Conservation (phyloP, 371 early-diverging fungal species). For the Circinella minor region DNA sequence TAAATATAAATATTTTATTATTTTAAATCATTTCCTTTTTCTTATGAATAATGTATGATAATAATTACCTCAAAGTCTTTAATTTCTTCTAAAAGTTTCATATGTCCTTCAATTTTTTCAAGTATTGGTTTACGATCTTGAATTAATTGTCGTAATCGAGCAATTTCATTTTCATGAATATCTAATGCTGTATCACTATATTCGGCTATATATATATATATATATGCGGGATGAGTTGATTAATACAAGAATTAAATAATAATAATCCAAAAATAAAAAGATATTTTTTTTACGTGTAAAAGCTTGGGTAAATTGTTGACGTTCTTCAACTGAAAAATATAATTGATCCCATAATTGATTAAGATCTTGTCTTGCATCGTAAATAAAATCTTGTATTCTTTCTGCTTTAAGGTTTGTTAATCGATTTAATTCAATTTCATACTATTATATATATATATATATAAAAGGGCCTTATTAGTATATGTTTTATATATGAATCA, state of each 20-base stretch:
- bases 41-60: neutral
- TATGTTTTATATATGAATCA: neutral
- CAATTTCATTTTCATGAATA: slow-evolving; percentile 44
- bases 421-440: slow-evolving; percentile 34
- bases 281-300: slow-evolving; percentile 23
- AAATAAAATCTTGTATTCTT: slow-evolving; percentile 44
- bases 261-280: no score
- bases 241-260: no score
- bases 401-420: slow-evolving; percentile 39
- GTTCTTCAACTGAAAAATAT: slow-evolving; percentile 39
- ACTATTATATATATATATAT: neutral
- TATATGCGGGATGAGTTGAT: no score
- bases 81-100: slow-evolving; percentile 42
- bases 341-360: slow-evolving; percentile 42
- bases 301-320: slow-evolving; percentile 34
- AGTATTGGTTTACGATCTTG: slow-evolving; percentile 49
- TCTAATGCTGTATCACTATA: slow-evolving; percentile 28
- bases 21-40: neutral
- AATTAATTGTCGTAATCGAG: slow-evolving; percentile 30
- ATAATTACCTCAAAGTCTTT: slow-evolving; percentile 42
- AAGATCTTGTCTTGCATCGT: slow-evolving; percentile 39
- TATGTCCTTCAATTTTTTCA: slow-evolving; percentile 45
- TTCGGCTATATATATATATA: slow-evolving; percentile 13
- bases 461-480: no score
- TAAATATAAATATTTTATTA: neutral